Base-by-base conservation (phyloP, 192 early-diverging fungal species). In the Jimgerdemannia flammicorona region DNA sequence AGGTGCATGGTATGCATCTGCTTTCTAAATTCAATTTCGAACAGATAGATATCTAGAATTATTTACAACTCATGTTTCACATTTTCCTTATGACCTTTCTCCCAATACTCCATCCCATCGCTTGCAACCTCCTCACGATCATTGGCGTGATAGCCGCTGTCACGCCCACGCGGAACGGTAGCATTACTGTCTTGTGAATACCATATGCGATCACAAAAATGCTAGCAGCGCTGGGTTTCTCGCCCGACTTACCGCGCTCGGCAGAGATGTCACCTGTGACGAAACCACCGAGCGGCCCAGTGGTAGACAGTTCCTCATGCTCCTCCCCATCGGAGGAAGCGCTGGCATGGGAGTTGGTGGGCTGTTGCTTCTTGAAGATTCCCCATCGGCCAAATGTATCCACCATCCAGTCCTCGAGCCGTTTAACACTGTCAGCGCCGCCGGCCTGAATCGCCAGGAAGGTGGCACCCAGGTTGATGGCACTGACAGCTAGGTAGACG, bases 191-290 rank as follows among this genome's bases (percentile, higher is more conserved):
- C 71, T 90, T 90, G 73, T 90, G 88, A 20, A 90, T 88, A 9
- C 86, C 88, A 75, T 90, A 90, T 0, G 88, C 86, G 70, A 90
- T 85, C 54, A 87, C 80, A 75, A 90, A 86, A 0, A 86, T 73
- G 64, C 84, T 82, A 20, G 81, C 79, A 18, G 82, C 72, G 18
- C 85, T 85, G 2, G 87, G 86, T 41, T 79, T 76, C 42, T 84
- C 72, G 29, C 40, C 49, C 49, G 8, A 10, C 49, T 59, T 59
- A 1, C 29, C 29, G 29, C 29, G 29, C 29, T 29, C 29, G 29
- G 29, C 29, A 29, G 29, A 29, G 29, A 29, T 29, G 29, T 29
- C 29, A 29, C 29, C 29, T 29, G 29, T 29, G 29, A 29, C 29
- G 29, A 29, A 29, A 29, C 29, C 29, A 29, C 29, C 29, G 29